These are phyloP conservation scores for Globisporangium spinosum DNA, from an alignment of 352 stramenopile species.

Conservation along the genomic window DNA sequence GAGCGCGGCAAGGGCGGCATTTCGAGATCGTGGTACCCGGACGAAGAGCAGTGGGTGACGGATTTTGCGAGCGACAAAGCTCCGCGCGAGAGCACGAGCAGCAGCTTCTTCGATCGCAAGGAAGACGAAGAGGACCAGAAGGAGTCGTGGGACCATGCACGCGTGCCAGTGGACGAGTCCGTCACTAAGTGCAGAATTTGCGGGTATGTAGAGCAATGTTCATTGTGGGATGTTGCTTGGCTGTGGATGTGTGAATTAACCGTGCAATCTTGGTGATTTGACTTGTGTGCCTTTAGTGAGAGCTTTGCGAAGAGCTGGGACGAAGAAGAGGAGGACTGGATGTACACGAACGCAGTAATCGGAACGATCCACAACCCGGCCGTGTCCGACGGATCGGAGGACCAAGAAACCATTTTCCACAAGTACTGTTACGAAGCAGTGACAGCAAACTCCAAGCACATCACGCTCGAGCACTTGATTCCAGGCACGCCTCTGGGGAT, in stretches of 20 bases:
- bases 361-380: constrained; percentile 60
- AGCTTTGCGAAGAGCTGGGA: constrained; percentile 82
- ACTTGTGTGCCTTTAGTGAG: constrained; percentile 36
- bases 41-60: constrained; percentile 77
- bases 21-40: constrained; percentile 78
- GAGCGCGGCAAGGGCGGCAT: constrained; percentile 79
- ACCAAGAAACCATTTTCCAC: constrained; percentile 84
- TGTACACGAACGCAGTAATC: constrained; percentile 87
- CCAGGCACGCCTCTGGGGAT: constrained; percentile 36
- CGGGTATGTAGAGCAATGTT: constrained; percentile 34
- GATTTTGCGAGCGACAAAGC: constrained; percentile 64
- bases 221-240: neutral
- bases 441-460: constrained; percentile 77
- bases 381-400: constrained; percentile 25
- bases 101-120: constrained; percentile 72
- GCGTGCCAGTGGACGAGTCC: constrained; percentile 75
- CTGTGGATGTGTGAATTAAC: neutral
- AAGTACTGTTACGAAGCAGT: constrained; percentile 89
- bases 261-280: neutral
- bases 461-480: constrained; percentile 72
- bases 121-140: constrained; percentile 46
- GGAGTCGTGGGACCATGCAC: constrained; percentile 57
- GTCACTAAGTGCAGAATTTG: constrained; percentile 85
- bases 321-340: constrained; percentile 88
- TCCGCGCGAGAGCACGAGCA: constrained; percentile 69